Percentiles rank a stretch among this genome's conserved stretches.
These are phyloP conservation scores for Tetragonia tetragonoides DNA, from an alignment of 148 eudicot species.

Conservation along the genomic window DNA sequence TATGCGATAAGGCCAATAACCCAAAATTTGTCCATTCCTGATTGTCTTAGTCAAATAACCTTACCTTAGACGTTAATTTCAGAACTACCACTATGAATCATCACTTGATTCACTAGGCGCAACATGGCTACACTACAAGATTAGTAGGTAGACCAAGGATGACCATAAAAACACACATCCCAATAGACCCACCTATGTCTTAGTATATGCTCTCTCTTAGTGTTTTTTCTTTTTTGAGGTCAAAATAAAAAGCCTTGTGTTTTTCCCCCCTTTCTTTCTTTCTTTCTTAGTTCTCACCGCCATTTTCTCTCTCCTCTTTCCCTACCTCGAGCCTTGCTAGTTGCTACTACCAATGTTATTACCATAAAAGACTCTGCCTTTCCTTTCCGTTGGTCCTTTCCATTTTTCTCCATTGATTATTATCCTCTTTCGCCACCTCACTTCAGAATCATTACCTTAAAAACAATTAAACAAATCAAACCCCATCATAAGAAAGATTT, in stretches of 20 bases:
- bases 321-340: neutral
- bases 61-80: conserved; percentile 17
- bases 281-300: neutral
- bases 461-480: neutral
- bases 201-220: too few relatives aligned
- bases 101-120: neutral
- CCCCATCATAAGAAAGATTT: neutral
- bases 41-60: conserved; percentile 13
- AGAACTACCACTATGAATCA: neutral
- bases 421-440: too few relatives aligned
- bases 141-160: neutral
- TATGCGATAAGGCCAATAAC: neutral
- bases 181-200: neutral
- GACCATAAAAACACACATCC: neutral
- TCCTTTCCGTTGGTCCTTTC: too few relatives aligned
- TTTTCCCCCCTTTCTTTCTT: neutral
- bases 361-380: too few relatives aligned
- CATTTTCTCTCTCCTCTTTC: neutral
- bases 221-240: neutral
- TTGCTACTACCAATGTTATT: neutral
- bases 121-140: neutral
- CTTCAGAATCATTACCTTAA: too few relatives aligned
- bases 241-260: neutral
- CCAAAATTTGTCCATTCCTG: neutral
- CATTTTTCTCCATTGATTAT: too few relatives aligned